Evolutionary conservation across 1,284 basidiomycete genomes (phyloP).

Genomic region (Ustilago shanxiensis): DNA sequence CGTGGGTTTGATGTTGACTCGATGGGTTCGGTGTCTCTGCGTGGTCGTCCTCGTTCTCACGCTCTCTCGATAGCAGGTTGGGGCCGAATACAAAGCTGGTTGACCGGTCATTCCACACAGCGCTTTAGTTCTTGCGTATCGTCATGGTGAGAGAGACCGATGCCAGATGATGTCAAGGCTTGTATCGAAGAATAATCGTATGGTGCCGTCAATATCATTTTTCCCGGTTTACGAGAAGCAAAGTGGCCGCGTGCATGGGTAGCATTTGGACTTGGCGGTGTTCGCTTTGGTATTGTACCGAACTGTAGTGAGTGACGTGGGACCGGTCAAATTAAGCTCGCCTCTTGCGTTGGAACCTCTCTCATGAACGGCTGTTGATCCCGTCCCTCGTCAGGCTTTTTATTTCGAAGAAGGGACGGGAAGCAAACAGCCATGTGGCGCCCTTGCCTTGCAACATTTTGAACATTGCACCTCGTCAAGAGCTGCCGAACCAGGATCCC

Average conservation of each 20-base stretch:
- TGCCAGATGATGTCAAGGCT: slow-evolving; percentile 24
- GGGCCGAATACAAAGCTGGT: too few relatives aligned
- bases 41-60: too few relatives aligned
- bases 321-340: slow-evolving; percentile 8
- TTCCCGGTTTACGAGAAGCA: neutral
- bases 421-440: neutral
- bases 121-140: neutral
- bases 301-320: too few relatives aligned
- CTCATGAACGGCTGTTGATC: neutral
- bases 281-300: neutral
- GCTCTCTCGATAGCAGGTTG: too few relatives aligned
- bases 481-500: neutral
- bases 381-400: neutral
- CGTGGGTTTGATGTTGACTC: neutral
- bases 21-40: neutral
- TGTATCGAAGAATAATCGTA: neutral
- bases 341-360: neutral
- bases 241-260: neutral
- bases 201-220: neutral
- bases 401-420: neutral
- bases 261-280: too few relatives aligned
- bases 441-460: neutral
- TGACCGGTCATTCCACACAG: neutral
- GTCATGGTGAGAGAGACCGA: slow-evolving; percentile 4
- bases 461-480: neutral